Conservation (phyloP, 2,329 filamentous ascomycete genomes). For the Aspergillus floridensis region DNA sequence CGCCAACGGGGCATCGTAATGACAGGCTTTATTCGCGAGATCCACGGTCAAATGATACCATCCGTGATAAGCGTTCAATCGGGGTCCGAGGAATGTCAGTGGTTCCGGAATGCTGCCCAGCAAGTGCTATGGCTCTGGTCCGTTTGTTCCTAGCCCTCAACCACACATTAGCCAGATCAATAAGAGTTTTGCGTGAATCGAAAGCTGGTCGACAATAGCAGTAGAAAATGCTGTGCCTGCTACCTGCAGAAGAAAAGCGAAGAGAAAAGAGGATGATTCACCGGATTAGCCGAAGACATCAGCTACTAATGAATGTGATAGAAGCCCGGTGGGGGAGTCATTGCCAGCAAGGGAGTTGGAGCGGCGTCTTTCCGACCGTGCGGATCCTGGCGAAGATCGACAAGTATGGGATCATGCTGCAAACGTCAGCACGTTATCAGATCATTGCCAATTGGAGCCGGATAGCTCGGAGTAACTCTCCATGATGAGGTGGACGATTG, state of each 20-base stretch:
- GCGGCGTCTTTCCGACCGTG: background rate
- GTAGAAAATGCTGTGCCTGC: no score
- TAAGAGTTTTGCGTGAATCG: background rate
- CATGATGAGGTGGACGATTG: background rate
- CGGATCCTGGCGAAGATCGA: constrained; percentile 1
- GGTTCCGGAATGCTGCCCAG: background rate
- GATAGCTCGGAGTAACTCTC: background rate
- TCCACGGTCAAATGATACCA: background rate
- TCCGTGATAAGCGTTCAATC: background rate
- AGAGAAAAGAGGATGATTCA: background rate
- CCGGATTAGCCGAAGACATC: constrained; percentile 3
- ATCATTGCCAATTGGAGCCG: background rate
- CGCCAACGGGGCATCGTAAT: constrained; percentile 7
- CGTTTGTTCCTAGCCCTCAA: background rate
- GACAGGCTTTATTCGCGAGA: background rate
- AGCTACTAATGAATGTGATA: constrained; percentile 5
- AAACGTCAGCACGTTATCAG: background rate
- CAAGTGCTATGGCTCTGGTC: background rate
- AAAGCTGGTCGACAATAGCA: no score
- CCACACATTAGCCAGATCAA: background rate
- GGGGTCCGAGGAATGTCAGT: background rate
- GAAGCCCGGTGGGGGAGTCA: background rate
- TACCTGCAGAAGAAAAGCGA: background rate
- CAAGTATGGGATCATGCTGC: background rate
- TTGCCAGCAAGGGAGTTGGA: background rate